Percentiles rank a stretch among this genome's conserved stretches.
These are phyloP conservation scores for Diplodia sapinea DNA, from an alignment of 2,329 filamentous ascomycete genomes.

Conservation along the genomic window DNA sequence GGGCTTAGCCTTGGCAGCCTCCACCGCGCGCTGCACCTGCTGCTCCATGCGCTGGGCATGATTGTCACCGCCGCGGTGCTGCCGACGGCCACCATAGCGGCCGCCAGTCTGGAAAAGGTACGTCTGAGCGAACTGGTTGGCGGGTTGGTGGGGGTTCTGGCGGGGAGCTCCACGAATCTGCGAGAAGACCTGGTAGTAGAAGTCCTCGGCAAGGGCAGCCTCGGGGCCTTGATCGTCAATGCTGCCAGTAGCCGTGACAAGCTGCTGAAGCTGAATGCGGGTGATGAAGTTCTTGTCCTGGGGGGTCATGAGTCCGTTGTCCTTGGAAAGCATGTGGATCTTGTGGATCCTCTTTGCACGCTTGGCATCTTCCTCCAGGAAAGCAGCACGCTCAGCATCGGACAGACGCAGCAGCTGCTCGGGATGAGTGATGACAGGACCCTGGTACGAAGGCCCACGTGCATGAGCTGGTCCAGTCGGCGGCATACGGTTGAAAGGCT, in stretches of 20 bases:
- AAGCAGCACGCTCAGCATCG: slow-evolving; percentile 82
- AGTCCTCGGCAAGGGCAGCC: slow-evolving; percentile 85
- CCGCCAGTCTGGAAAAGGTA: slow-evolving; percentile 95
- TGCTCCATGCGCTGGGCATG: slow-evolving; percentile 99
- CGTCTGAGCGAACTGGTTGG: slow-evolving; percentile 96
- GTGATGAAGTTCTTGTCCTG: slow-evolving; percentile 99
- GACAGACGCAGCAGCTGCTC: slow-evolving; percentile 77
- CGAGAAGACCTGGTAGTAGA: slow-evolving; percentile 97
- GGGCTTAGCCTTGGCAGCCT: slow-evolving; percentile 94
- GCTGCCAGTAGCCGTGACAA: slow-evolving; percentile 90
- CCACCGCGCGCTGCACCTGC: slow-evolving; percentile 94
- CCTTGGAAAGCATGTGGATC: slow-evolving; percentile 89
- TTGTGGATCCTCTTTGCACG: slow-evolving; percentile 98
- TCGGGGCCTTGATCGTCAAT: slow-evolving; percentile 80
- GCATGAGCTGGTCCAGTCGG: slow-evolving; percentile 45
- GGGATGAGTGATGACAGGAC: slow-evolving; percentile 67
- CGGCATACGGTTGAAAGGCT: slow-evolving; percentile 39
- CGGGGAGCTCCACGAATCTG: slow-evolving; percentile 90
- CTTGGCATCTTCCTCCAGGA: slow-evolving; percentile 89
- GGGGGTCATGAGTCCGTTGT: slow-evolving; percentile 97
- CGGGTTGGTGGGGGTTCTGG: slow-evolving; percentile 88
- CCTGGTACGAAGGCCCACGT: slow-evolving; percentile 57
- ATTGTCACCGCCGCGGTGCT: slow-evolving; percentile 86
- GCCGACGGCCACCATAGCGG: slow-evolving; percentile 72
- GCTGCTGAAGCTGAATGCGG: slow-evolving; percentile 93